phyloP scores from a whole-genome alignment of 2,329 filamentous ascomycete species.

The Cytospora schulzeri region DNA sequence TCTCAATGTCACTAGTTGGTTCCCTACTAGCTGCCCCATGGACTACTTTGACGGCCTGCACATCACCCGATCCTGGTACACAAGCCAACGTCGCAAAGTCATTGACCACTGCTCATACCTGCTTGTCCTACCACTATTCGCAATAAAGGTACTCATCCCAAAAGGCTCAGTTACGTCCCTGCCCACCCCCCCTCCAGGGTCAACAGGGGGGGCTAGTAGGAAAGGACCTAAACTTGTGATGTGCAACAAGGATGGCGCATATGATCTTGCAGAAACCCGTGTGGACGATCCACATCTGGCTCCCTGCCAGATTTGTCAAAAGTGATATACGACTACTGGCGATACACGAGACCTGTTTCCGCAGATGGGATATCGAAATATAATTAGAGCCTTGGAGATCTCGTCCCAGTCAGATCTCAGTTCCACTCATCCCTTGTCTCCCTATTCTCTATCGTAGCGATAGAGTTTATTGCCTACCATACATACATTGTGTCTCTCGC shows the following conservation, averaged over 20 bases:
- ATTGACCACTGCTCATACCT: neutral
- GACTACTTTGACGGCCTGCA: slow-evolving; percentile 1
- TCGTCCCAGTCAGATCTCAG: slow-evolving; percentile 14
- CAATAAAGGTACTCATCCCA: slow-evolving; percentile 5
- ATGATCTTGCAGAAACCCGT: slow-evolving; percentile 14
- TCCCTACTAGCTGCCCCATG: slow-evolving; percentile 14
- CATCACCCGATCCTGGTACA: slow-evolving; percentile 6
- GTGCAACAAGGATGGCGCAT: slow-evolving; percentile 20
- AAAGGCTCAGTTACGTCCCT: slow-evolving; percentile 4
- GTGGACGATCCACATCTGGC: slow-evolving; percentile 16
- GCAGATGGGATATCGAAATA: slow-evolving; percentile 17
- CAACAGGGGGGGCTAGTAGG: neutral
- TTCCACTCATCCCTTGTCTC: slow-evolving; percentile 12
- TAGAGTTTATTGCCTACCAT: slow-evolving; percentile 2
- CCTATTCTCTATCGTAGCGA: slow-evolving; percentile 2
- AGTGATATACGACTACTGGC: slow-evolving; percentile 18
- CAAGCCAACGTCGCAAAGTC: slow-evolving; percentile 13
- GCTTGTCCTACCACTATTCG: slow-evolving; percentile 7
- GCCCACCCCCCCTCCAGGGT: neutral
- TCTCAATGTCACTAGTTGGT: slow-evolving; percentile 10
- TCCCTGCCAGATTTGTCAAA: slow-evolving; percentile 22
- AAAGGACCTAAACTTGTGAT: slow-evolving; percentile 18
- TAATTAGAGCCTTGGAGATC: slow-evolving; percentile 24
- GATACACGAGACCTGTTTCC: slow-evolving; percentile 19
- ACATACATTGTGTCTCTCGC: slow-evolving; percentile 4